Conservation (phyloP, 78 protist genomes). For the Cyanophora paradoxa region DNA sequence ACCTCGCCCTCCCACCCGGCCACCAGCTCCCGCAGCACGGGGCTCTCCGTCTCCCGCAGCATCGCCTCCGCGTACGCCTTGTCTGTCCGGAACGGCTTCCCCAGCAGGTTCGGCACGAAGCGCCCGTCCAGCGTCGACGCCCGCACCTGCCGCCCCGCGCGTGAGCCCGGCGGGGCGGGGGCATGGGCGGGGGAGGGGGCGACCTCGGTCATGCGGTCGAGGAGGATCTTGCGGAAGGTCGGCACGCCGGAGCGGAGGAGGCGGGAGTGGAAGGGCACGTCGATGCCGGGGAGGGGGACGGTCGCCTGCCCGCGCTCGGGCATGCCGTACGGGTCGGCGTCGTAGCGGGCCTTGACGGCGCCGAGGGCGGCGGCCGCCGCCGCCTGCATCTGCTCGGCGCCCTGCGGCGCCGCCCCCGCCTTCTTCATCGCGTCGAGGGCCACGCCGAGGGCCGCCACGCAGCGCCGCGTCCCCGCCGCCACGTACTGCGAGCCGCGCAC, state of each 20-base stretch:
- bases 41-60: not conserved
- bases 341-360: too few relatives aligned
- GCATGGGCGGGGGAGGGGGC: not conserved
- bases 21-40: not conserved
- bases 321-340: too few relatives aligned
- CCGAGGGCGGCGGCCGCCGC: too few relatives aligned
- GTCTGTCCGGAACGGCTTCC: slow-evolving; percentile 18
- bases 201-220: slow-evolving; percentile 4
- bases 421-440: slow-evolving; percentile 27
- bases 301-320: slow-evolving; percentile 43
- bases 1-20: slow-evolving; percentile 4
- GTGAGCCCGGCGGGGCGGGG: too few relatives aligned
- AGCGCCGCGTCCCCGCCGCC: slow-evolving; percentile 42
- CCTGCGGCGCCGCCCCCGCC: too few relatives aligned
- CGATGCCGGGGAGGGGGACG: slow-evolving; percentile 65
- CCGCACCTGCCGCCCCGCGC: too few relatives aligned
- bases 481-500: slow-evolving; percentile 57
- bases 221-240: slow-evolving; percentile 42
- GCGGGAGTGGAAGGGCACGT: slow-evolving; percentile 71
- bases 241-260: slow-evolving; percentile 45
- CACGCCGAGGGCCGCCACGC: too few relatives aligned
- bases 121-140: slow-evolving; percentile 1
- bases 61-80: slow-evolving; percentile 19
- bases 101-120: slow-evolving; percentile 51
- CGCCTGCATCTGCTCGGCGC: too few relatives aligned